These are phyloP conservation scores for Effrenium voratum DNA, from an alignment of 73 alveolate genomes.

Conservation along the genomic window DNA sequence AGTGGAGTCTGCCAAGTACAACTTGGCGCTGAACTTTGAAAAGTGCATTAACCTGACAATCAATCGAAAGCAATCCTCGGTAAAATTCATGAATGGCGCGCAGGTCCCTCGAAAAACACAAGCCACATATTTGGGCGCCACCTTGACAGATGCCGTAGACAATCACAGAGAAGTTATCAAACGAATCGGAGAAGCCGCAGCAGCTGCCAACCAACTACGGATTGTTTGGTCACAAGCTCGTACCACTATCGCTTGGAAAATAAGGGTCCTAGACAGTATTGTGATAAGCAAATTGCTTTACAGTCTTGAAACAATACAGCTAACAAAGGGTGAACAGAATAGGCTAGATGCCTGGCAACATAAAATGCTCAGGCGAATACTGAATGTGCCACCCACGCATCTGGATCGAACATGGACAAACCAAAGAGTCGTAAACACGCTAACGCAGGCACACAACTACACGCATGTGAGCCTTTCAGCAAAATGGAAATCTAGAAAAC, in stretches of 20 bases:
- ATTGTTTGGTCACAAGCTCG: not conserved
- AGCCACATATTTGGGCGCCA: conserved; percentile 6
- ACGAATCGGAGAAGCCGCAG: not conserved
- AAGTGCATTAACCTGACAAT: conserved; percentile 15
- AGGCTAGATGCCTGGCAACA: not conserved
- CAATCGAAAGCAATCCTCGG: not conserved
- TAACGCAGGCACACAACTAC: not conserved
- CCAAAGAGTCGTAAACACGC: not conserved
- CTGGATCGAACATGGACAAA: not conserved
- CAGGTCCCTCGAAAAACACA: not conserved
- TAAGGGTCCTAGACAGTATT: not conserved
- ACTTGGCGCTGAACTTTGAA: not conserved
- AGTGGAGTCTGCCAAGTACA: not conserved
- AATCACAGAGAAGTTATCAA: conserved; percentile 1
- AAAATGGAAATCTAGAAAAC: not conserved
- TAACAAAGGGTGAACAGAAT: not conserved
- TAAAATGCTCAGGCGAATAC: conserved; percentile 8
- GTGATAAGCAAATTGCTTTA: not conserved
- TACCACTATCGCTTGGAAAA: not conserved
- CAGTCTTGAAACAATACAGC: not conserved
- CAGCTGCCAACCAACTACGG: not conserved
- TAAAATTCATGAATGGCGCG: not conserved
- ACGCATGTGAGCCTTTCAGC: not conserved
- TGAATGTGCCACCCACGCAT: not conserved
- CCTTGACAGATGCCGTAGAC: not conserved